Evolutionary conservation across 2,329 filamentous ascomycete genomes (phyloP).

Genomic region (Rugonectria rugulosa): DNA sequence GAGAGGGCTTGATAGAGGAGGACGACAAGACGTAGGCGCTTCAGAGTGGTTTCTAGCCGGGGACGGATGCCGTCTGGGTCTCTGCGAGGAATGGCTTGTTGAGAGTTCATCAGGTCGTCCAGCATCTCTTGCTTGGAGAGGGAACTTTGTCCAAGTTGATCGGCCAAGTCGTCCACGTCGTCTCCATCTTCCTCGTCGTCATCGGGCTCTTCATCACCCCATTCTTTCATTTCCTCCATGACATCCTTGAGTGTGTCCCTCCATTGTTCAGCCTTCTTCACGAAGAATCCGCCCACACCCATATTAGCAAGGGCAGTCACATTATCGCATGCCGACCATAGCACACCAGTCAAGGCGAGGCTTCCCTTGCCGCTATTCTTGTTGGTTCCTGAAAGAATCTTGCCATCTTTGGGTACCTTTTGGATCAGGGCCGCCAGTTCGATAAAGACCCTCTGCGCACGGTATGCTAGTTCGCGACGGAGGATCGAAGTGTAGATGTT

Average conservation of each 20-base stretch:
- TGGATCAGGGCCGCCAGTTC: constrained; percentile 69
- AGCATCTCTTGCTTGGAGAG: constrained; percentile 63
- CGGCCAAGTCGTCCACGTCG: constrained; percentile 52
- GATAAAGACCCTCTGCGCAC: constrained; percentile 65
- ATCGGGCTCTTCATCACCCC: constrained; percentile 76
- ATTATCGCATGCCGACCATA: constrained; percentile 86
- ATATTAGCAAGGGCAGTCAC: constrained; percentile 68
- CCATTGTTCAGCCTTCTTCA: constrained; percentile 76
- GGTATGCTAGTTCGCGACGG: constrained; percentile 67
- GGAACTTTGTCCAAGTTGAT: constrained; percentile 41
- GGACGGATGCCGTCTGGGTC: constrained; percentile 70
- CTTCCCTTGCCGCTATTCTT: constrained; percentile 56
- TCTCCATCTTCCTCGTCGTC: constrained; percentile 60
- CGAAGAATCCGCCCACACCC: constrained; percentile 75
- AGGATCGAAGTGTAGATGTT: constrained; percentile 69
- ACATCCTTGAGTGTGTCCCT: constrained; percentile 81
- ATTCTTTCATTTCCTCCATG: constrained; percentile 85
- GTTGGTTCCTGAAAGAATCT: constrained; percentile 48
- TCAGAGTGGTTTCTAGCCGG: constrained; percentile 70
- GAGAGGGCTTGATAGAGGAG: constrained; percentile 74
- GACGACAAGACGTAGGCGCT: constrained; percentile 70
- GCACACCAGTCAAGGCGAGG: constrained; percentile 73
- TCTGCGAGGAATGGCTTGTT: constrained; percentile 67
- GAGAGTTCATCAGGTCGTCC: constrained; percentile 72
- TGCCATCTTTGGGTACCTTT: constrained; percentile 67